Percentiles rank a stretch among this genome's conserved stretches.
phyloP scores from a whole-genome alignment of 805 yeast species.

The Starmerella scarabaei region DNA sequence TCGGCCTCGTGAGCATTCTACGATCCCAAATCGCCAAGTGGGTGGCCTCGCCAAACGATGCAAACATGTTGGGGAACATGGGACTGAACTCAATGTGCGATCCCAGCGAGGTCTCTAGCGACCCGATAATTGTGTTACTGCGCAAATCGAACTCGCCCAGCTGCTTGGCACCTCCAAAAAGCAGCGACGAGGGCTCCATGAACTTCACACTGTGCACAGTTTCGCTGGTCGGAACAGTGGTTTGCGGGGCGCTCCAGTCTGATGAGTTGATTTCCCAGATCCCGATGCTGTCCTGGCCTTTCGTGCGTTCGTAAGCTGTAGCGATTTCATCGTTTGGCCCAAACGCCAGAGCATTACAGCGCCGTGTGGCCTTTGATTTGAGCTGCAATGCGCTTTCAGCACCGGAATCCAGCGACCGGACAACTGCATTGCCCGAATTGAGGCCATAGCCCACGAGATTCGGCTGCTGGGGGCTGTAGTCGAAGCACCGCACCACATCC shows the following conservation, averaged over 20 bases:
- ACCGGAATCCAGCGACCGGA: conserved; percentile 4
- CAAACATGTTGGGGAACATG: conserved; percentile 50
- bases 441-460: conserved; percentile 47
- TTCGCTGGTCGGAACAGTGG: conserved; percentile 56
- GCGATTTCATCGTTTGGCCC: conserved; percentile 54
- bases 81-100: conserved; percentile 59
- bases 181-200: conserved; percentile 39
- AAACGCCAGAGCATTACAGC: conserved; percentile 65
- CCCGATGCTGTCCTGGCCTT: conserved; percentile 63
- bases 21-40: conserved; percentile 53
- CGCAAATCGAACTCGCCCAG: conserved; percentile 57
- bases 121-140: conserved; percentile 32
- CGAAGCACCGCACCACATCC: conserved; percentile 37
- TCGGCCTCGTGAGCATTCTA: conserved; percentile 23
- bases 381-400: conserved; percentile 28
- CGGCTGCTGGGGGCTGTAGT: conserved; percentile 30
- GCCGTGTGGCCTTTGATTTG: conserved; percentile 44
- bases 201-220: conserved; percentile 58
- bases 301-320: conserved; percentile 63
- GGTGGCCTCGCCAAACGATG: conserved; percentile 59
- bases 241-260: conserved; percentile 15
- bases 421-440: conserved; percentile 10
- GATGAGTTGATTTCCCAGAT: conserved; percentile 53
- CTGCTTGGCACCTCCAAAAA: conserved; percentile 66
- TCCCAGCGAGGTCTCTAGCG: conserved; percentile 59